phyloP scores from a whole-genome alignment of 257 asterid species.

The Phtheirospermum japonicum region DNA sequence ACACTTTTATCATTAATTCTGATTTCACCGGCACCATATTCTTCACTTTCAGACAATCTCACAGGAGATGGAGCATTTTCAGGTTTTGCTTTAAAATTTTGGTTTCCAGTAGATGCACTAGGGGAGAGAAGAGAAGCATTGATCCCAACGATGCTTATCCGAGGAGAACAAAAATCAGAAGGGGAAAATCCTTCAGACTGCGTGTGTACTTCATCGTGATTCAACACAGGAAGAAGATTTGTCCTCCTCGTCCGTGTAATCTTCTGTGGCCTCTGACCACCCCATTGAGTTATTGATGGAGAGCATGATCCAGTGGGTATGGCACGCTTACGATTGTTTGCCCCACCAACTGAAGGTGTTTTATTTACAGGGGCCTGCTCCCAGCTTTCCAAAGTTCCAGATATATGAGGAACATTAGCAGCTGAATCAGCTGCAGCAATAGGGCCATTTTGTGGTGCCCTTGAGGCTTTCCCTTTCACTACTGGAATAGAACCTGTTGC shows the following conservation, averaged over 20 bases:
- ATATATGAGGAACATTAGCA: slow-evolving; percentile 48
- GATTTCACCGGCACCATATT: slow-evolving; percentile 81
- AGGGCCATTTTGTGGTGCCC: slow-evolving; percentile 80
- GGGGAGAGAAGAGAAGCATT: slow-evolving; percentile 55
- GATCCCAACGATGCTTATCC: slow-evolving; percentile 54
- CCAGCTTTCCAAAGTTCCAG: slow-evolving; percentile 86
- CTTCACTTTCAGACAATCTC: slow-evolving; percentile 86
- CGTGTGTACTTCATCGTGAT: slow-evolving; percentile 69
- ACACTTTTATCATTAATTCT: slow-evolving; percentile 57
- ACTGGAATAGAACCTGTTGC: slow-evolving; percentile 47
- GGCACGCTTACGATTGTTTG: slow-evolving; percentile 75
- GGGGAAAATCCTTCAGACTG: slow-evolving; percentile 84
- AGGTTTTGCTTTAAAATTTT: slow-evolving; percentile 26
- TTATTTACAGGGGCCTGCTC: slow-evolving; percentile 62
- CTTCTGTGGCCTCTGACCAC: slow-evolving; percentile 96
- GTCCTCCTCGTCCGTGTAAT: slow-evolving; percentile 89
- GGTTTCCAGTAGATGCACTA: slow-evolving; percentile 49
- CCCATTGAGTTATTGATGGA: slow-evolving; percentile 98
- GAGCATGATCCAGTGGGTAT: slow-evolving; percentile 75
- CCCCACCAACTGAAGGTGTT: slow-evolving; percentile 55
- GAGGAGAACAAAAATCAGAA: slow-evolving; percentile 70
- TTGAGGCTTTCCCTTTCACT: slow-evolving; percentile 85
- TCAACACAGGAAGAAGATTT: slow-evolving; percentile 78
- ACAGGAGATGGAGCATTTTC: slow-evolving; percentile 54
- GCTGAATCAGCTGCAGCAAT: slow-evolving; percentile 44